Evolutionary conservation across 805 yeast genomes (phyloP).

Genomic region (Candida nitratophila): DNA sequence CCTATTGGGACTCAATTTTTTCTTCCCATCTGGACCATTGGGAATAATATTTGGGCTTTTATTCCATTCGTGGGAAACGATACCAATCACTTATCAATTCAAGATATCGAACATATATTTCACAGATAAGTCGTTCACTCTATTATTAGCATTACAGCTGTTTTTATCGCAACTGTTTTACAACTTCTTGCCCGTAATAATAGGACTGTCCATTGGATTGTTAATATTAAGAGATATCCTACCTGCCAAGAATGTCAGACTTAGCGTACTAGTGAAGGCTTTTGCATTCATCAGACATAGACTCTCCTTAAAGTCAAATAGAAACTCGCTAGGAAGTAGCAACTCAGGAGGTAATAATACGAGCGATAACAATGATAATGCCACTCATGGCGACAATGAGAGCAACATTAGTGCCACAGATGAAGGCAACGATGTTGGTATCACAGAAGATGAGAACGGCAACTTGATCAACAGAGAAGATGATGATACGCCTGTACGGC

Average conservation of each 20-base stretch:
- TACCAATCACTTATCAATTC: slow-evolving; percentile 34
- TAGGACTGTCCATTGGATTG: slow-evolving; percentile 32
- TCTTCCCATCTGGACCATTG: slow-evolving; percentile 38
- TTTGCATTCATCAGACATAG: background rate
- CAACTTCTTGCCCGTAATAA: background rate
- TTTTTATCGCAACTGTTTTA: background rate
- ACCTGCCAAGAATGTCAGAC: slow-evolving; percentile 22
- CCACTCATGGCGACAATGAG: background rate
- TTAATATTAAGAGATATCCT: slow-evolving; percentile 29
- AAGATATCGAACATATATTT: slow-evolving; percentile 13
- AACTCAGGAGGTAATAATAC: no score
- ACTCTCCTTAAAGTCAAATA: background rate
- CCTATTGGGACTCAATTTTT: slow-evolving; percentile 31
- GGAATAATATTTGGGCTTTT: slow-evolving; percentile 31
- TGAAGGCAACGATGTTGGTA: background rate
- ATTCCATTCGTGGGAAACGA: slow-evolving; percentile 31
- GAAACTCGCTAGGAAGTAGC: no score
- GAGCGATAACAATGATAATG: background rate
- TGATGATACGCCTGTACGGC: slow-evolving; percentile 44
- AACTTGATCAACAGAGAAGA: slow-evolving; percentile 37
- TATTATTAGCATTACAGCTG: slow-evolving; percentile 7
- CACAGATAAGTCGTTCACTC: background rate
- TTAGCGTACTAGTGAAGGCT: background rate
- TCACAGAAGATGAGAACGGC: background rate
- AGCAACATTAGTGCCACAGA: background rate